A percentile compares a stretch with the other conserved stretches of the same genome.
Conservation (phyloP, 2,329 filamentous ascomycete genomes). For the Macrophomina tecta region DNA sequence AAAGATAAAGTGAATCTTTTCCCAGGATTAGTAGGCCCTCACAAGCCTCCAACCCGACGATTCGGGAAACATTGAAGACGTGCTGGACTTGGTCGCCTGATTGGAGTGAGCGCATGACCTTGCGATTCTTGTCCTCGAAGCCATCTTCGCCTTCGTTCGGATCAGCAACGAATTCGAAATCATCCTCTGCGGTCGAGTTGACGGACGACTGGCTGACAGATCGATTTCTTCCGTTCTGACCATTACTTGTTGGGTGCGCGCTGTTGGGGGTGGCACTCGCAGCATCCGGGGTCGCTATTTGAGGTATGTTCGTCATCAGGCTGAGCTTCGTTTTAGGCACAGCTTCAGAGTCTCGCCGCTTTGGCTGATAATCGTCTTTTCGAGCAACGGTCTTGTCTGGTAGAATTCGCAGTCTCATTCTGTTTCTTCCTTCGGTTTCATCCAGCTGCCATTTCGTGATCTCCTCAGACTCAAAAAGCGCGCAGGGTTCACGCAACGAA, state of each 20-base stretch:
- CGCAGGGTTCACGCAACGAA: constrained; percentile 78
- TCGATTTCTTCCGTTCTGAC: constrained; percentile 40
- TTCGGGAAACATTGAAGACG: constrained; percentile 93
- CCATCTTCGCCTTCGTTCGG: constrained; percentile 83
- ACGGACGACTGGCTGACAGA: constrained; percentile 51
- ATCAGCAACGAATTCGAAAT: constrained; percentile 95
- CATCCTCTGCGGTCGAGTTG: constrained; percentile 71
- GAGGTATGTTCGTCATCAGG: constrained; percentile 52
- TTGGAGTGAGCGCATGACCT: constrained; percentile 93
- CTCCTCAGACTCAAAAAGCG: constrained; percentile 72
- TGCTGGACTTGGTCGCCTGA: constrained; percentile 90
- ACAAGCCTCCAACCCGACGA: constrained; percentile 89
- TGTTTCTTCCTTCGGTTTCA: constrained; percentile 91
- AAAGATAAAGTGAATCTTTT: constrained; percentile 88
- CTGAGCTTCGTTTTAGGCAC: constrained; percentile 52
- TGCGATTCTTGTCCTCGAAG: constrained; percentile 97
- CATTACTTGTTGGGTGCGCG: constrained; percentile 32
- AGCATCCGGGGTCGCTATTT: constrained; percentile 31
- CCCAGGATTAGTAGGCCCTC: constrained; percentile 94
- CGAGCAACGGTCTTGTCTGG: constrained; percentile 71
- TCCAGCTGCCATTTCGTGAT: constrained; percentile 87
- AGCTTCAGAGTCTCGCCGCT: constrained; percentile 70
- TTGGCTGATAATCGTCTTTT: constrained; percentile 81
- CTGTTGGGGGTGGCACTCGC: constrained; percentile 36
- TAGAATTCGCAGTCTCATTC: constrained; percentile 88